phyloP scores from a whole-genome alignment of 2,329 filamentous ascomycete species.

The Gremmenia infestans region DNA sequence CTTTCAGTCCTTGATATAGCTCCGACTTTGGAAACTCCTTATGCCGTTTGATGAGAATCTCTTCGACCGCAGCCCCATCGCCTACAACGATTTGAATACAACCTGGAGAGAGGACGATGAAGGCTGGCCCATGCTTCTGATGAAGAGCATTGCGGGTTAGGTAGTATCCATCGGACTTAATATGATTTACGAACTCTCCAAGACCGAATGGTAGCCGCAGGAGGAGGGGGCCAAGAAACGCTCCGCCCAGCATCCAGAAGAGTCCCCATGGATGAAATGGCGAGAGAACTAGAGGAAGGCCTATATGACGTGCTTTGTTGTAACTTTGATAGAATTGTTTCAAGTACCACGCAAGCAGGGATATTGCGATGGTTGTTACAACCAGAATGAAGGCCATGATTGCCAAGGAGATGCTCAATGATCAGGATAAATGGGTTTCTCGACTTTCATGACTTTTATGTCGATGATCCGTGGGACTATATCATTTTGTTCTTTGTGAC shows the following conservation, averaged over 20 bases:
- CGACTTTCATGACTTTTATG: no score
- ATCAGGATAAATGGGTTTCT: no score
- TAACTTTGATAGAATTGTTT: slow-evolving; percentile 2
- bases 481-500: no score
- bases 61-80: slow-evolving; percentile 11
- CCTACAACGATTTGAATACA: slow-evolving; percentile 7
- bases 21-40: slow-evolving; percentile 16
- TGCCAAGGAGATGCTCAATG: neutral
- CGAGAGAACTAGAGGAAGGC: slow-evolving; percentile 11
- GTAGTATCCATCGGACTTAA: slow-evolving; percentile 7
- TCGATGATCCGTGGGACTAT: no score
- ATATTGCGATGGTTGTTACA: neutral
- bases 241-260: slow-evolving; percentile 5
- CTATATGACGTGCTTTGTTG: slow-evolving; percentile 8
- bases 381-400: neutral
- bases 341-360: neutral
- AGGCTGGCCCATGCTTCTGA: slow-evolving; percentile 11
- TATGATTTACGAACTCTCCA: slow-evolving; percentile 4
- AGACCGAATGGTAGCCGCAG: slow-evolving; percentile 5
- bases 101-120: slow-evolving; percentile 7
- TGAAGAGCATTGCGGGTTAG: slow-evolving; percentile 8
- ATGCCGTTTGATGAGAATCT: slow-evolving; percentile 9
- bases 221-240: slow-evolving; percentile 5
- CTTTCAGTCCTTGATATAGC: slow-evolving; percentile 20
- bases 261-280: slow-evolving; percentile 4